These are phyloP conservation scores for Daldinia bambusicola DNA, from an alignment of 495 filamentous ascomycete species.

Conservation along the genomic window DNA sequence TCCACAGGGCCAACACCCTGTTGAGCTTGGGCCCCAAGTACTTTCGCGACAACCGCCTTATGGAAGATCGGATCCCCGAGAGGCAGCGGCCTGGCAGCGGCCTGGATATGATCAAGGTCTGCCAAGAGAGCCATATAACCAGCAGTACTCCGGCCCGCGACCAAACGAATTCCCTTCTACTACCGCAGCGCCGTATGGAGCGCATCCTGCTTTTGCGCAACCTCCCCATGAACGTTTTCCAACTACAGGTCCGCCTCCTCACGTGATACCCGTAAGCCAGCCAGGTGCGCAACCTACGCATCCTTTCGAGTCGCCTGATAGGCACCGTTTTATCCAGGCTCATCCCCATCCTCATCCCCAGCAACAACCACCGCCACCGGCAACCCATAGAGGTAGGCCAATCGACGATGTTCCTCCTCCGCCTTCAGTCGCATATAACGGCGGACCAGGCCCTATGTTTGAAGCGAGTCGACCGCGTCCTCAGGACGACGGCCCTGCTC, in stretches of 20 bases:
- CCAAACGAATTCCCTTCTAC: slow-evolving; percentile 57
- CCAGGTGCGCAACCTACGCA: slow-evolving; percentile 51
- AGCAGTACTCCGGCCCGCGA: slow-evolving; percentile 51
- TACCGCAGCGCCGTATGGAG: slow-evolving; percentile 54
- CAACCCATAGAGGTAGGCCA: slow-evolving; percentile 40
- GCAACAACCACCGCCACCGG: slow-evolving; percentile 46
- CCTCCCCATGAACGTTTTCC: slow-evolving; percentile 60
- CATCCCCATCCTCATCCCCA: slow-evolving; percentile 47
- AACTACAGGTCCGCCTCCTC: slow-evolving; percentile 54
- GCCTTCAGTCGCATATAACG: slow-evolving; percentile 56
- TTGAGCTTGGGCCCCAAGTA: slow-evolving; percentile 39
- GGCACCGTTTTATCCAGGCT: slow-evolving; percentile 54
- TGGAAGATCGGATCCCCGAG: slow-evolving; percentile 56
- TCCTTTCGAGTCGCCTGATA: slow-evolving; percentile 62
- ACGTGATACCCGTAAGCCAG: slow-evolving; percentile 54
- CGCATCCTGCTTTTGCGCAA: slow-evolving; percentile 59
- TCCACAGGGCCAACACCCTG: slow-evolving; percentile 39
- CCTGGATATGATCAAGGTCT: slow-evolving; percentile 54
- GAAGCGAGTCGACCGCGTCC: slow-evolving; percentile 56
- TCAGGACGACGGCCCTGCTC: slow-evolving; percentile 68
- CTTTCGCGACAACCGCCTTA: slow-evolving; percentile 50
- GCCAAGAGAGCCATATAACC: slow-evolving; percentile 53
- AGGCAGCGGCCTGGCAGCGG: slow-evolving; percentile 56
- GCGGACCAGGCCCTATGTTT: slow-evolving; percentile 50
- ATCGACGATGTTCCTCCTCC: slow-evolving; percentile 54